These are phyloP conservation scores for Debaryomycetaceae sp. DNA, from an alignment of 1,139 yeast genomes.

Conservation along the genomic window DNA sequence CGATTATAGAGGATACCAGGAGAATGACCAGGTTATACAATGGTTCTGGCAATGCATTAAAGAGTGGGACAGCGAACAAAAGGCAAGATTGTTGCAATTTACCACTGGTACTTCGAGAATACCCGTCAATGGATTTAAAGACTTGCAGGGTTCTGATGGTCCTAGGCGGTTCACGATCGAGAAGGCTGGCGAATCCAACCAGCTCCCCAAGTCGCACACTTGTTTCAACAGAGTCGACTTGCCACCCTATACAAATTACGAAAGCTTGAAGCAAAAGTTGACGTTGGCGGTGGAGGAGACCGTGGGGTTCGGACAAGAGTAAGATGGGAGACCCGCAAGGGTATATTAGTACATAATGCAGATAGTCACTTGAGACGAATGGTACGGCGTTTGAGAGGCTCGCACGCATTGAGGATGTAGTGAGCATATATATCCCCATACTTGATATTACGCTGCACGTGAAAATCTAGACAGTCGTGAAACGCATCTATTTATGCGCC, in stretches of 20 bases:
- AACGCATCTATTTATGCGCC: too few relatives aligned
- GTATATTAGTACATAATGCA: too few relatives aligned
- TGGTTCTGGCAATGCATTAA: conserved; percentile 98
- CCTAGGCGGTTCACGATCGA: conserved; percentile 98
- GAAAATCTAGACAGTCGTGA: too few relatives aligned
- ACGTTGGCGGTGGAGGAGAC: conserved; percentile 91
- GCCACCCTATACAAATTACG: conserved; percentile 77
- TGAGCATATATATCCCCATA: too few relatives aligned
- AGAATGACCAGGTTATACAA: conserved; percentile 90
- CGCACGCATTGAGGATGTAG: too few relatives aligned
- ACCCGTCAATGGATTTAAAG: conserved; percentile 98
- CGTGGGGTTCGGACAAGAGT: conserved; percentile 96
- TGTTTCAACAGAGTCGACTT: conserved; percentile 92
- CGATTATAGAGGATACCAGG: conserved; percentile 96
- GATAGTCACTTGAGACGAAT: too few relatives aligned
- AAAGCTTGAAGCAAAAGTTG: conserved; percentile 72
- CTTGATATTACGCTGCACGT: too few relatives aligned
- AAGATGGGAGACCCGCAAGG: too few relatives aligned
- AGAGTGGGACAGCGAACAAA: conserved; percentile 95
- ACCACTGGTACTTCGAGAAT: conserved; percentile 98
- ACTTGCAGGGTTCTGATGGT: conserved; percentile 96
- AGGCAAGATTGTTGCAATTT: conserved; percentile 90
- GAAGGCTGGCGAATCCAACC: conserved; percentile 91
- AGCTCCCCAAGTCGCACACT: conserved; percentile 93
- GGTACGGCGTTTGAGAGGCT: too few relatives aligned